phyloP scores from a whole-genome alignment of 345 rosid genomes.

The Acer negundo region DNA sequence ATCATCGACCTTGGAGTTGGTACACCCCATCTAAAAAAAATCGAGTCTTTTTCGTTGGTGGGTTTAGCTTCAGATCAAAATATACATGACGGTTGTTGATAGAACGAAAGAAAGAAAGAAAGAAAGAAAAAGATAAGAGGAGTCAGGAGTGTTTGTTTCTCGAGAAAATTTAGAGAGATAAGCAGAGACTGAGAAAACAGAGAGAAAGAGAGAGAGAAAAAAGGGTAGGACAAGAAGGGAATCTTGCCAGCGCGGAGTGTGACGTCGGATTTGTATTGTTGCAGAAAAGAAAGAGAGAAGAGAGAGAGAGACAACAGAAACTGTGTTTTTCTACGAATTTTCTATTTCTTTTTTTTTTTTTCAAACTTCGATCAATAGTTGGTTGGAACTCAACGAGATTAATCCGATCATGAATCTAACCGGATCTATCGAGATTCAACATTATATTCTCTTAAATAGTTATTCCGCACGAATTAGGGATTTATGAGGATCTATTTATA shows the following conservation, averaged over 20 bases:
- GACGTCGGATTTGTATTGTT: constrained; percentile 51
- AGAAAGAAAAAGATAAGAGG: neutral
- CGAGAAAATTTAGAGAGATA: constrained; percentile 18
- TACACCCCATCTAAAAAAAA: constrained; percentile 66
- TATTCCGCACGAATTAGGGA: too few relatives aligned
- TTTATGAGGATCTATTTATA: too few relatives aligned
- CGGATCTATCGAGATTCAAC: too few relatives aligned
- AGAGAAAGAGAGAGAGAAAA: neutral
- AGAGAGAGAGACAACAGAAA: neutral
- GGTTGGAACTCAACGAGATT: too few relatives aligned
- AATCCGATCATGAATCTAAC: too few relatives aligned
- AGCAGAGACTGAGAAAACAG: constrained; percentile 2
- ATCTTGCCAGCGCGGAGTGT: constrained; percentile 77
- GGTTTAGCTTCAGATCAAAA: constrained; percentile 16
- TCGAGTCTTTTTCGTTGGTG: constrained; percentile 18
- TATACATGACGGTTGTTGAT: constrained; percentile 19
- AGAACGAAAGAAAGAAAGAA: neutral
- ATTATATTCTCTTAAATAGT: too few relatives aligned
- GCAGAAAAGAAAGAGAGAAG: constrained; percentile 24
- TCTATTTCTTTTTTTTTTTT: neutral
- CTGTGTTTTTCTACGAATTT: neutral
- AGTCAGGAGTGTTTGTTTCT: constrained; percentile 32
- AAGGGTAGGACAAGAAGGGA: constrained; percentile 38
- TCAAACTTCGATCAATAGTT: too few relatives aligned
- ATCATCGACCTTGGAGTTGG: constrained; percentile 87